Evolutionary conservation across 768 basidiomycete genomes (phyloP).

Genomic region (Exidia glandulosa): DNA sequence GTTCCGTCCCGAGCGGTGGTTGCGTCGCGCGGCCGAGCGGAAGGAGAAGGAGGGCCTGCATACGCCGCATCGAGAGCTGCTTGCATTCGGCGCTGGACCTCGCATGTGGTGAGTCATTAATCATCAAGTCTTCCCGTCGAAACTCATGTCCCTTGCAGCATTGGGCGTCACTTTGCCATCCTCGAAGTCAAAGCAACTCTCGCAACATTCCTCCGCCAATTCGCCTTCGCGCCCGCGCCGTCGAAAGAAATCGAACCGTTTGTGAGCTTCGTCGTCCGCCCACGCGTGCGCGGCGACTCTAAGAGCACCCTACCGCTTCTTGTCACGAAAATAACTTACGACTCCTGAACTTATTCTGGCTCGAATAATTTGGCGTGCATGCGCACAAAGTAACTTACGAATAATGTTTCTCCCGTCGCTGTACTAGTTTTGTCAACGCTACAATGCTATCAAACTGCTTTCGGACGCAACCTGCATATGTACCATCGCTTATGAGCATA

Average conservation of each 20-base stretch:
- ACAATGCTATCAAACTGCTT: too few species aligned
- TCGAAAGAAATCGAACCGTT: slow-evolving; percentile 4
- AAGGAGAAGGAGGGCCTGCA: background rate
- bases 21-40: slow-evolving; percentile 19
- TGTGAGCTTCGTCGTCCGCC: slow-evolving; percentile 9
- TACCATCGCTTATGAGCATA: too few species aligned
- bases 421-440: too few species aligned
- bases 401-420: too few species aligned
- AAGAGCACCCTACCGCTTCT: slow-evolving; percentile 6
- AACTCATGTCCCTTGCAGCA: too few species aligned
- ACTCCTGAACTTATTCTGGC: too few species aligned
- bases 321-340: background rate
- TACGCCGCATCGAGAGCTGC: background rate
- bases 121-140: too few species aligned
- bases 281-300: slow-evolving; percentile 4
- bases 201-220: slow-evolving; percentile 6
- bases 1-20: slow-evolving; percentile 57
- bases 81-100: slow-evolving; percentile 27
- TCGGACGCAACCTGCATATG: too few species aligned
- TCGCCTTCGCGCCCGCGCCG: slow-evolving; percentile 3
- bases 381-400: too few species aligned
- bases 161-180: slow-evolving; percentile 4
- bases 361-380: too few species aligned
- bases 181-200: slow-evolving; percentile 6
- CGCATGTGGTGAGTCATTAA: too few species aligned